Conservation (phyloP, 1,139 yeast genomes). For the Taphrina pruni region DNA sequence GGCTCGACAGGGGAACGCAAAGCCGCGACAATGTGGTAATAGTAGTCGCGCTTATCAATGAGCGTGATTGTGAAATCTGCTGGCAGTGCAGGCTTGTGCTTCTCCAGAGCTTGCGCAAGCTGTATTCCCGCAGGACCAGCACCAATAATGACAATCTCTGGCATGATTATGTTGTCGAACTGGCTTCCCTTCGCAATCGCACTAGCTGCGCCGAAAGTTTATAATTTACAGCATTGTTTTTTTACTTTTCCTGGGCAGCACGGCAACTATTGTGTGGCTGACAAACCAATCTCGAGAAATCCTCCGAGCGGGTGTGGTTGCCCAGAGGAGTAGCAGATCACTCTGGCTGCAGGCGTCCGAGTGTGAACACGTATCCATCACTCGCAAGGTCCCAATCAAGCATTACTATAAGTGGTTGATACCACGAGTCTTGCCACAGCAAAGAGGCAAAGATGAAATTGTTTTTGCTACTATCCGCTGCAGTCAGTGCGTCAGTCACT, state of each 20-base stretch:
- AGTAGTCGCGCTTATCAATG: conserved; percentile 33
- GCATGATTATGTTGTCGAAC: conserved; percentile 9
- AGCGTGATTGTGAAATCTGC: conserved; percentile 21
- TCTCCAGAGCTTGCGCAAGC: conserved; percentile 26
- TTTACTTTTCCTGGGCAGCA: background rate
- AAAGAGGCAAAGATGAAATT: conserved; percentile 5
- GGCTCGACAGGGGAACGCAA: conserved; percentile 24
- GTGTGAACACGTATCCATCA: background rate
- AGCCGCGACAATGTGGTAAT: conserved; percentile 33
- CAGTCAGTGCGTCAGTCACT: conserved; percentile 48
- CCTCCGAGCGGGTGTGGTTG: background rate
- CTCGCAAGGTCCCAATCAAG: background rate
- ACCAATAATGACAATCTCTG: conserved; percentile 36
- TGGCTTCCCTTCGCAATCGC: too few relatives aligned
- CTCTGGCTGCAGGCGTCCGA: background rate
- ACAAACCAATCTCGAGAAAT: background rate
- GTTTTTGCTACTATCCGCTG: conserved; percentile 15
- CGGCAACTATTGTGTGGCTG: conserved; percentile 8
- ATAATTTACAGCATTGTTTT: background rate
- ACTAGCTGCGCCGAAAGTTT: background rate
- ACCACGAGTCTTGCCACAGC: background rate
- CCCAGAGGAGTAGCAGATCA: too few relatives aligned
- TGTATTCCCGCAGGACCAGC: conserved; percentile 38
- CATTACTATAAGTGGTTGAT: background rate
- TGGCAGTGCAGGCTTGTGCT: conserved; percentile 26